phyloP scores from a whole-genome alignment of 257 asterid species.

The Marsdenia floribunda region DNA sequence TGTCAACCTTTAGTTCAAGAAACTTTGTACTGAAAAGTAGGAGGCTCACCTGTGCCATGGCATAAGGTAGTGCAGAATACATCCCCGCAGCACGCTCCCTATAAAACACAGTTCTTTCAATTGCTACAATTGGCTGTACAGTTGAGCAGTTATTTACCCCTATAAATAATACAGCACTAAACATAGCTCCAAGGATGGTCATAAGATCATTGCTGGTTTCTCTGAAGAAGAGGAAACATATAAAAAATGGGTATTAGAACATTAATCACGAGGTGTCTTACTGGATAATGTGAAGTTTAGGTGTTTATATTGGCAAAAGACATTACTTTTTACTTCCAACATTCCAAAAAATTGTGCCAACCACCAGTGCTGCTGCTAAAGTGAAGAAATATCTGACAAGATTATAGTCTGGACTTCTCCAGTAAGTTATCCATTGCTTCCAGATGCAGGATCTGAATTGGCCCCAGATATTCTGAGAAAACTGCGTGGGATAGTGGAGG shows the following conservation, averaged over 20 bases:
- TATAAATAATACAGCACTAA: constrained; percentile 55
- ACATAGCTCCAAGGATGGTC: constrained; percentile 75
- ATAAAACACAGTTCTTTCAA: constrained; percentile 69
- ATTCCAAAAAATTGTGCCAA: constrained; percentile 70
- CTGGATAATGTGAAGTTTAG: neutral
- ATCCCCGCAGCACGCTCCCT: constrained; percentile 75
- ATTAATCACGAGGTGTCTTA: neutral
- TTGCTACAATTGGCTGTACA: constrained; percentile 68
- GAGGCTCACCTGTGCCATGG: constrained; percentile 60
- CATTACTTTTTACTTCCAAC: constrained; percentile 57
- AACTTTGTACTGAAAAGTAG: neutral
- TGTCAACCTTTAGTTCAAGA: neutral
- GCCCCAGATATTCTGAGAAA: constrained; percentile 48
- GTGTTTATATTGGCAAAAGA: neutral
- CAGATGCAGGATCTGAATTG: constrained; percentile 63
- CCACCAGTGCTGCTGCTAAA: constrained; percentile 56
- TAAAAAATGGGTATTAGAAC: constrained; percentile 14
- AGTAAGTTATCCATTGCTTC: constrained; percentile 88
- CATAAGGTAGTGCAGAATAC: constrained; percentile 87
- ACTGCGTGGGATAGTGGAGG: constrained; percentile 55
- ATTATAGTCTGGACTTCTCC: constrained; percentile 92
- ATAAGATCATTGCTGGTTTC: constrained; percentile 44
- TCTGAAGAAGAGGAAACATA: constrained; percentile 28
- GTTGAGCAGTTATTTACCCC: constrained; percentile 74
- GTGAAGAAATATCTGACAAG: constrained; percentile 73